phyloP scores from a whole-genome alignment of 108 stramenopile species.

The Chaetoceros muelleri region DNA sequence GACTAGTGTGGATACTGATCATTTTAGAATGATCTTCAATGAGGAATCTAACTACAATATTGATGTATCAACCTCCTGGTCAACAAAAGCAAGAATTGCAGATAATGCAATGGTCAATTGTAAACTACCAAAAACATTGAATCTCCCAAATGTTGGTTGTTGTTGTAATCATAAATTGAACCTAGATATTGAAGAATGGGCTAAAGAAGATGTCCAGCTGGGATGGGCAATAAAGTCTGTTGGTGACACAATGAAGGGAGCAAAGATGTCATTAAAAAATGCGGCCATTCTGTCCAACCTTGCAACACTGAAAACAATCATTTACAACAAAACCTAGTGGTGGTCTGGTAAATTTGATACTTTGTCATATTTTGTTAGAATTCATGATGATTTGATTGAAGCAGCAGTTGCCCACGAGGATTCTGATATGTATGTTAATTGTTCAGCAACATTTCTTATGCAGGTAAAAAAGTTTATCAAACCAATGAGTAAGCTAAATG shows the following conservation, averaged over 20 bases:
- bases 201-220: not conserved
- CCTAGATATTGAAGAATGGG: not conserved
- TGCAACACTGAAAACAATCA: not conserved
- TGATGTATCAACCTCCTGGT: not conserved
- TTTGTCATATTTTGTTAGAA: not conserved
- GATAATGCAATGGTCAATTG: not conserved
- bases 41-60: not conserved
- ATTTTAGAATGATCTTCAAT: not conserved
- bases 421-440: not conserved
- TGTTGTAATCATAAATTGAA: not conserved
- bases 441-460: not conserved
- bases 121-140: not conserved
- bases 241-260: not conserved
- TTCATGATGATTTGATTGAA: not conserved
- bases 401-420: not conserved
- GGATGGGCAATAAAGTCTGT: not conserved
- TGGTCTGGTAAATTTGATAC: not conserved
- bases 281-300: not conserved
- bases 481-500: not conserved
- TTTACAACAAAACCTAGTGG: not conserved
- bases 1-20: not conserved
- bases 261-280: not conserved
- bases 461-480: not conserved
- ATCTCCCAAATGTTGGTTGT: not conserved
- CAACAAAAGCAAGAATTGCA: not conserved